Evolutionary conservation across 2,329 filamentous ascomycete species (phyloP).

Genomic region (Saccharata proteae): DNA sequence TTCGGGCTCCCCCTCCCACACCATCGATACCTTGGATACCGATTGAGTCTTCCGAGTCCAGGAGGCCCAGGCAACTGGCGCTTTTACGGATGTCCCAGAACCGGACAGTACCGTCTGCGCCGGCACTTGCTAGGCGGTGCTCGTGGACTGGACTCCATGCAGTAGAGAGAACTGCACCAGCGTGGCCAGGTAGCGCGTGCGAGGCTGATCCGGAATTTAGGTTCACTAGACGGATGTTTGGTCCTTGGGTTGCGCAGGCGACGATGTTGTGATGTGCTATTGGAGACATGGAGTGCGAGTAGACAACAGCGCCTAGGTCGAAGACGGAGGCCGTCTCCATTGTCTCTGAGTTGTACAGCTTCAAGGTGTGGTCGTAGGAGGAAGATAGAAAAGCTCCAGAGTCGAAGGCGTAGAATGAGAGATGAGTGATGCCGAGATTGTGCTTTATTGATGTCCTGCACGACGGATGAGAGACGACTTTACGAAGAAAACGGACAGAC

Average conservation of each 20-base stretch:
- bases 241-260: slow-evolving; percentile 78
- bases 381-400: slow-evolving; percentile 62
- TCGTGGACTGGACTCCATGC: slow-evolving; percentile 75
- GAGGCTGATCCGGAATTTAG: slow-evolving; percentile 65
- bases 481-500: slow-evolving; percentile 1
- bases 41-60: slow-evolving; percentile 74
- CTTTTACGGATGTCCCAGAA: slow-evolving; percentile 82
- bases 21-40: slow-evolving; percentile 45
- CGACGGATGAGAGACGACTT: neutral
- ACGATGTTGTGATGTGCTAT: slow-evolving; percentile 64
- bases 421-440: slow-evolving; percentile 60
- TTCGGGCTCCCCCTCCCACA: slow-evolving; percentile 31
- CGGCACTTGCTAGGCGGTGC: slow-evolving; percentile 69
- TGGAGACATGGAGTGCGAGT: slow-evolving; percentile 67
- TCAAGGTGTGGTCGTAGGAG: slow-evolving; percentile 66
- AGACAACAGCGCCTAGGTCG: slow-evolving; percentile 54
- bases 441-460: slow-evolving; percentile 34
- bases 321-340: slow-evolving; percentile 53
- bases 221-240: slow-evolving; percentile 73
- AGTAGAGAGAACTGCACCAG: slow-evolving; percentile 44
- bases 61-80: slow-evolving; percentile 59
- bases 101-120: slow-evolving; percentile 71
- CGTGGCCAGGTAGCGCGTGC: slow-evolving; percentile 35
- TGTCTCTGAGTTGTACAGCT: slow-evolving; percentile 58
- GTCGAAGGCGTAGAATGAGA: slow-evolving; percentile 71